These are phyloP conservation scores for Asterophora parasitica DNA, from an alignment of 768 basidiomycete species.

Conservation along the genomic window DNA sequence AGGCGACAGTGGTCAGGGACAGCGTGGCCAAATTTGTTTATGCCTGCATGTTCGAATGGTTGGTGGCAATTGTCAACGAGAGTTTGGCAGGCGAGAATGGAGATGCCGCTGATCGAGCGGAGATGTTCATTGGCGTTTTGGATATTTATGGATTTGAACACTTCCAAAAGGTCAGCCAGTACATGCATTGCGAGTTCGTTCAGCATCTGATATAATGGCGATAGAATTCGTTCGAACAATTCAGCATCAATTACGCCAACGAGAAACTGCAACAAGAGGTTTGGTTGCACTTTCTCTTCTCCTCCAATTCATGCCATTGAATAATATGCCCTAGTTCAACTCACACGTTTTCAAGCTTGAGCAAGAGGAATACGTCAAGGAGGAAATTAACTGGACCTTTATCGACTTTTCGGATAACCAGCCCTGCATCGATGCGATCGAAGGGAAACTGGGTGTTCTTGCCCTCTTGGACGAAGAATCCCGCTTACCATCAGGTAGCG, in stretches of 20 bases:
- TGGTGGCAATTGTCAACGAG: constrained; percentile 96
- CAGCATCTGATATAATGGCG: constrained; percentile 3
- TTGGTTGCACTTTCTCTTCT: constrained; percentile 11
- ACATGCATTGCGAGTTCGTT: neutral
- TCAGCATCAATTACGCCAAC: constrained; percentile 99
- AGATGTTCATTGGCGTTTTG: constrained; percentile 98
- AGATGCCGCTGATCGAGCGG: constrained; percentile 82
- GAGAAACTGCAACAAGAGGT: constrained; percentile 98
- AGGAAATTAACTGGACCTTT: constrained; percentile 99
- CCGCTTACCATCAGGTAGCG: constrained; percentile 88
- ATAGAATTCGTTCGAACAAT: constrained; percentile 93
- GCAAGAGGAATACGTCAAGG: constrained; percentile 98
- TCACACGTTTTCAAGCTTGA: constrained; percentile 99
- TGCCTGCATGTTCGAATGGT: constrained; percentile 97
- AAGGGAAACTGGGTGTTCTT: constrained; percentile 93
- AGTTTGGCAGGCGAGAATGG: constrained; percentile 94
- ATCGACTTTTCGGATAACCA: constrained; percentile 99
- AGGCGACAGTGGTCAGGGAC: constrained; percentile 92
- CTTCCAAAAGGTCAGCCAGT: constrained; percentile 73
- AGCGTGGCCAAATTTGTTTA: constrained; percentile 98
- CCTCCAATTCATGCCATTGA: constrained; percentile 1
- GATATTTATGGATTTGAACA: constrained; percentile 98
- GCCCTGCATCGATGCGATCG: constrained; percentile 97
- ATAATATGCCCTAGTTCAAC: constrained; percentile 66
- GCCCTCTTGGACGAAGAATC: constrained; percentile 97